phyloP scores from a whole-genome alignment of 805 yeast genomes.

The Ogataea angusta region DNA sequence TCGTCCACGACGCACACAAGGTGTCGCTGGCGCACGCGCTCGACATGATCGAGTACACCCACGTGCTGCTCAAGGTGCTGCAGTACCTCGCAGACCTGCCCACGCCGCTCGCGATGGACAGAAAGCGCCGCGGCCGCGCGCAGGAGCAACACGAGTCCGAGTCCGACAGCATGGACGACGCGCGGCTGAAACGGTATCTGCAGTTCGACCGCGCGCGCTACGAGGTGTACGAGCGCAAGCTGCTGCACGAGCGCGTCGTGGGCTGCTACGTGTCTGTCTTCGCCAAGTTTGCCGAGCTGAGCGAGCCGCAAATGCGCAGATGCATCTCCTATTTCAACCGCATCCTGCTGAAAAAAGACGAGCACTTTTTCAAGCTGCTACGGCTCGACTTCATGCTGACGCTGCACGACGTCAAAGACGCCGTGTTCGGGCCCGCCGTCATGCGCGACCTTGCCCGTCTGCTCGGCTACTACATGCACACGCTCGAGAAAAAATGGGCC shows the following conservation, averaged over 20 bases:
- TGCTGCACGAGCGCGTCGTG: slow-evolving; percentile 58
- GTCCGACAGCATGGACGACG: slow-evolving; percentile 10
- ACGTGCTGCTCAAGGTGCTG: slow-evolving; percentile 61
- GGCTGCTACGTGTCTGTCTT: slow-evolving; percentile 64
- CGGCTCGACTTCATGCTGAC: slow-evolving; percentile 71
- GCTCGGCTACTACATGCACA: slow-evolving; percentile 60
- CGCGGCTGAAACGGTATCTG: slow-evolving; percentile 15
- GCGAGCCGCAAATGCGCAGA: slow-evolving; percentile 55
- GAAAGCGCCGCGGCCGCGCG: slow-evolving; percentile 14
- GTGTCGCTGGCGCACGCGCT: slow-evolving; percentile 61
- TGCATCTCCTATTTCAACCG: slow-evolving; percentile 71
- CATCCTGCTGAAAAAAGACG: slow-evolving; percentile 60
- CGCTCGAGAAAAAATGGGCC: slow-evolving; percentile 45
- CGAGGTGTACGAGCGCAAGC: slow-evolving; percentile 38
- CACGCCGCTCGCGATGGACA: slow-evolving; percentile 27
- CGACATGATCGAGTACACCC: slow-evolving; percentile 61
- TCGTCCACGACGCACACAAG: slow-evolving; percentile 63
- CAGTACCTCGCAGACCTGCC: slow-evolving; percentile 61
- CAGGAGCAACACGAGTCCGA: slow-evolving; percentile 19
- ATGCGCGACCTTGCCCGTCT: slow-evolving; percentile 65
- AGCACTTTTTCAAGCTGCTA: slow-evolving; percentile 49
- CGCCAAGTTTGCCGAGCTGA: slow-evolving; percentile 57
- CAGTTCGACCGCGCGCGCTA: slow-evolving; percentile 19
- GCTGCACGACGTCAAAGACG: slow-evolving; percentile 49
- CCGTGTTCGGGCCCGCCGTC: slow-evolving; percentile 45